Evolutionary conservation across 768 basidiomycete species (phyloP).

Genomic region (Lyophyllum shimeji): DNA sequence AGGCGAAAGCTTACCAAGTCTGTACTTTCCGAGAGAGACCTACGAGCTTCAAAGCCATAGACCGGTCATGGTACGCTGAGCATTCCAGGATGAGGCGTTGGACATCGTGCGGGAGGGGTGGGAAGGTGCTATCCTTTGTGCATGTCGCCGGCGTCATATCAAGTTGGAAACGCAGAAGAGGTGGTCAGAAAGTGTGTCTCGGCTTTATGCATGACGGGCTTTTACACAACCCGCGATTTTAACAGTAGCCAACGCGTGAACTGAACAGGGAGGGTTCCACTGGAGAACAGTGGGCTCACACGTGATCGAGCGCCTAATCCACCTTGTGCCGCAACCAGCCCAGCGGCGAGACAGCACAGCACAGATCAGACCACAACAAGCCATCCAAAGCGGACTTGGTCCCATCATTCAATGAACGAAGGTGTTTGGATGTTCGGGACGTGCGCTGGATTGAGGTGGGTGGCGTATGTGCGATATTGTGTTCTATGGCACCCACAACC

Average conservation of each 20-base stretch:
- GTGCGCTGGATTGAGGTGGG: neutral
- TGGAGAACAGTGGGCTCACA: conserved; percentile 7
- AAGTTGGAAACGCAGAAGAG: neutral
- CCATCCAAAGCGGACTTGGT: no score
- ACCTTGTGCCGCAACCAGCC: neutral
- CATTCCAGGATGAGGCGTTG: conserved; percentile 17
- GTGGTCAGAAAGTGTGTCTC: neutral
- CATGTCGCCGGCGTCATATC: conserved; percentile 1
- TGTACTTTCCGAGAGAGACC: conserved; percentile 6
- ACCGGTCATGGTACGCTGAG: conserved; percentile 16
- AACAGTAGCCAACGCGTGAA: conserved; percentile 1
- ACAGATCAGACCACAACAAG: neutral
- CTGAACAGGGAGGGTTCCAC: neutral
- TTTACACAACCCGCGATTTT: neutral
- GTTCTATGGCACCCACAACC: neutral
- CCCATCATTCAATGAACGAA: neutral
- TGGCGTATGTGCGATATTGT: neutral
- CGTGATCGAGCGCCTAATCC: conserved; percentile 9
- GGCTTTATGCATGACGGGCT: conserved; percentile 1
- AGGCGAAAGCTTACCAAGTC: conserved; percentile 2
- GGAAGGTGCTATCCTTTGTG: conserved; percentile 1
- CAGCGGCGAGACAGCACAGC: neutral
- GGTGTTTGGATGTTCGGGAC: neutral
- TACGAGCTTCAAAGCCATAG: conserved; percentile 10
- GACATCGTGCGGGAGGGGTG: conserved; percentile 14